Percentiles rank a stretch among this genome's conserved stretches.
Evolutionary conservation across 139 green algal genomes (phyloP).

Genomic region (Haematococcus lacustris): DNA sequence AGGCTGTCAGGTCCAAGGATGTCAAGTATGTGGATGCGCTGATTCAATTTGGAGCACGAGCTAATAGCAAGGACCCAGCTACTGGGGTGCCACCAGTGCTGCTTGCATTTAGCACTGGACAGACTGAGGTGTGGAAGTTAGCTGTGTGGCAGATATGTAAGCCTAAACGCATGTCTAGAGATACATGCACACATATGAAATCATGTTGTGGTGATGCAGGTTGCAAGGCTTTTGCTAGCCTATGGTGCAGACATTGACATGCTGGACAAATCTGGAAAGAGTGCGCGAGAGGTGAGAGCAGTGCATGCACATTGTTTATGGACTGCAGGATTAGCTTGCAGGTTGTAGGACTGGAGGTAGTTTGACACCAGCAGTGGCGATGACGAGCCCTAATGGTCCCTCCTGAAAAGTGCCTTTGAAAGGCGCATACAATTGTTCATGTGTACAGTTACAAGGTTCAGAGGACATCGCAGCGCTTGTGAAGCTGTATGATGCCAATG

Average conservation of each 20-base stretch:
- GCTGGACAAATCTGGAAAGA: slow-evolving; percentile 24
- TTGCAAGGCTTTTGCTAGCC: slow-evolving; percentile 24
- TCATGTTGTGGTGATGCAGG: slow-evolving; percentile 19
- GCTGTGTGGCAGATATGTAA: neutral
- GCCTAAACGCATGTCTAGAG: neutral
- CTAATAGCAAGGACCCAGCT: slow-evolving; percentile 23
- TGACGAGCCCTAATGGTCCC: no score
- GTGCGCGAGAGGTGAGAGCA: slow-evolving; percentile 12
- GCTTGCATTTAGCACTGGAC: slow-evolving; percentile 21
- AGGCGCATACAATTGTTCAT: no score
- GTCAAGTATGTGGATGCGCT: slow-evolving; percentile 33
- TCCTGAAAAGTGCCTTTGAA: no score
- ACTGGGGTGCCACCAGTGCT: slow-evolving; percentile 14
- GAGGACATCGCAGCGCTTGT: no score
- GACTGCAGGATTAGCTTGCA: neutral
- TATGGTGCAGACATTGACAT: slow-evolving; percentile 33
- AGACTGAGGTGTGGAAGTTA: slow-evolving; percentile 16
- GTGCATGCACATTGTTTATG: neutral
- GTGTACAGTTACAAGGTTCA: no score
- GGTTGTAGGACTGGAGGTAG: no score
- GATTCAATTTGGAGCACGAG: slow-evolving; percentile 23
- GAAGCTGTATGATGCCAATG: no score
- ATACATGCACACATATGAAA: neutral
- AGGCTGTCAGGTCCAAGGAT: slow-evolving; percentile 29
- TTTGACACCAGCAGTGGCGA: no score